A percentile compares a stretch with the other conserved stretches of the same genome.
Evolutionary conservation across 495 filamentous ascomycete species (phyloP).

Genomic region (Stereocaulon alpinum): DNA sequence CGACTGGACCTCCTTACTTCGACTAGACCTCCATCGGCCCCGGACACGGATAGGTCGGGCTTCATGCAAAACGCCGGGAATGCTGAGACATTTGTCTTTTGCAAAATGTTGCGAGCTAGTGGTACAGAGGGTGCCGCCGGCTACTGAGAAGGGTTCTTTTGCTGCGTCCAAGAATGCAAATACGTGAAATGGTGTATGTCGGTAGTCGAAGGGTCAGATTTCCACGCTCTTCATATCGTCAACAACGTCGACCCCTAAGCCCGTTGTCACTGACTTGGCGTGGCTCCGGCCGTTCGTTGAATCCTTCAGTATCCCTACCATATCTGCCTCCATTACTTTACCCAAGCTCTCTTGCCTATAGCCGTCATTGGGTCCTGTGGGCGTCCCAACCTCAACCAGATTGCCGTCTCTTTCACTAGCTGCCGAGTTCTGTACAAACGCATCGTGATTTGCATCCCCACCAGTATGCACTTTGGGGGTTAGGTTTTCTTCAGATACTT

Average conservation of each 20-base stretch:
- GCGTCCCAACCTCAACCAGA: constrained; percentile 39
- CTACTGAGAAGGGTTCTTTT: constrained; percentile 5
- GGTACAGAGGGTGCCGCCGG: neutral
- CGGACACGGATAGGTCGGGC: neutral
- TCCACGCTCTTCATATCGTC: constrained; percentile 50
- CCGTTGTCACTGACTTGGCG: constrained; percentile 23
- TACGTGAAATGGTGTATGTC: neutral
- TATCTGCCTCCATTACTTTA: constrained; percentile 9
- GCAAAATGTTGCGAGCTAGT: neutral
- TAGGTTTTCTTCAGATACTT: constrained; percentile 40
- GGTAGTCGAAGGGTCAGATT: constrained; percentile 29
- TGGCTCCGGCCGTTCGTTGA: constrained; percentile 19
- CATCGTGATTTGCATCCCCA: constrained; percentile 28
- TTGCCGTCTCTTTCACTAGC: constrained; percentile 29
- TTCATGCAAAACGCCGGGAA: constrained; percentile 8
- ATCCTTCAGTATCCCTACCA: constrained; percentile 9
- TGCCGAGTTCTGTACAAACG: constrained; percentile 24
- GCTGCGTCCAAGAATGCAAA: neutral
- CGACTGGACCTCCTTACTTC: too few relatives aligned
- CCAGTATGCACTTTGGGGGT: constrained; percentile 31
- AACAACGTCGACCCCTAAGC: constrained; percentile 24
- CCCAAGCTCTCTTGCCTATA: constrained; percentile 10
- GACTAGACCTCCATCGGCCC: neutral
- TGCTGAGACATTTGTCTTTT: neutral
- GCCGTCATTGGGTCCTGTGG: constrained; percentile 19